Conservation (phyloP, 192 early-diverging fungal species). For the Funneliformis geosporum region DNA sequence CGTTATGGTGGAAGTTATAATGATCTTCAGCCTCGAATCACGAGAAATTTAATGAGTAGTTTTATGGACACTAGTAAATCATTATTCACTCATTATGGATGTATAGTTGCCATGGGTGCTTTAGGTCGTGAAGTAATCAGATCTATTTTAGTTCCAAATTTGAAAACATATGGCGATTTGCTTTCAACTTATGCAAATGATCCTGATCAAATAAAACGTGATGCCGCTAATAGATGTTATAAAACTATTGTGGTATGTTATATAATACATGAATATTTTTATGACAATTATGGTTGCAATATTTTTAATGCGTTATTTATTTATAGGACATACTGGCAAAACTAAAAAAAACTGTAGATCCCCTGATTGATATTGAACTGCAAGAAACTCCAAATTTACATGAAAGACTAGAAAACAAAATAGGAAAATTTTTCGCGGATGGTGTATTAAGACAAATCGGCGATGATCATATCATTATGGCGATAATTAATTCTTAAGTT, state of each 20-base stretch:
- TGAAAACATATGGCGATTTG: slow-evolving; percentile 62
- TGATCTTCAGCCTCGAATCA: slow-evolving; percentile 84
- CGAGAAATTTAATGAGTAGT: slow-evolving; percentile 85
- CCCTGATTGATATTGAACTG: not conserved
- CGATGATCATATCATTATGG: slow-evolving; percentile 11
- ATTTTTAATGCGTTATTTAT: slow-evolving; percentile 12
- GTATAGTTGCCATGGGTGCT: slow-evolving; percentile 73
- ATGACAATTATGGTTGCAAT: too few species aligned
- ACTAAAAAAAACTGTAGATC: slow-evolving; percentile 4
- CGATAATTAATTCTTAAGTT: slow-evolving; percentile 11
- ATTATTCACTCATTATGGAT: slow-evolving; percentile 85
- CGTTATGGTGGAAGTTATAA: slow-evolving; percentile 82
- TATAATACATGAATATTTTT: too few species aligned
- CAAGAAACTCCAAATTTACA: slow-evolving; percentile 1
- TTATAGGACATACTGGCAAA: slow-evolving; percentile 26
- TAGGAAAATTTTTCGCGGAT: slow-evolving; percentile 22
- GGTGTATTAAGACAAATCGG: not conserved
- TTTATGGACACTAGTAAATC: slow-evolving; percentile 87
- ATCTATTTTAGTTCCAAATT: slow-evolving; percentile 74
- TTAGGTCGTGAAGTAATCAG: slow-evolving; percentile 80
- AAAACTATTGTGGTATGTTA: slow-evolving; percentile 57
- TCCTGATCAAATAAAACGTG: slow-evolving; percentile 24
- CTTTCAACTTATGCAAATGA: slow-evolving; percentile 38
- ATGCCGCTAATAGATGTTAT: slow-evolving; percentile 48
- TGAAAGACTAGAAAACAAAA: slow-evolving; percentile 18